Evolutionary conservation across 1,284 basidiomycete genomes (phyloP), one percentile per base, ranked within the genome.

Genomic region (Schizophyllum commune): DNA sequence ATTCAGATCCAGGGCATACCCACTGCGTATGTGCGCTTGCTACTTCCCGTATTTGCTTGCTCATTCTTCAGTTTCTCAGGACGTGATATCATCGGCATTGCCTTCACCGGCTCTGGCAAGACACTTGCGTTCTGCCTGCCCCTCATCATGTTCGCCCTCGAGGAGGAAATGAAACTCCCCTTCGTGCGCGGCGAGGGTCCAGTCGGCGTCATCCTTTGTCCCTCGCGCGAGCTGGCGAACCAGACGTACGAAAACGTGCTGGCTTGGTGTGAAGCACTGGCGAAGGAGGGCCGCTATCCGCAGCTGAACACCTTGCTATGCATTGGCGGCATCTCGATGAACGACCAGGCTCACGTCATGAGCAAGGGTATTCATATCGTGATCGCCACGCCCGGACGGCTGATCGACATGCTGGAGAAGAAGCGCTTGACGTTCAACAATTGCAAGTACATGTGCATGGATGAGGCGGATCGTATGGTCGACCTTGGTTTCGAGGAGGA

Each of bases 391-490:
- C 95, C 95, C 1, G 95, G 95, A 61, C 85, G 95, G 65, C 78
- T 98, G 57, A 98, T 98, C 68, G 97, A 99, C 74, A 98, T 98
- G 85, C 78, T 99, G 63, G 94, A 96, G 74, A 98, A 97, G 80
- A 91, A 87, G 71, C 84, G 88, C 65, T 91, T 99, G 69, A 93
- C 89, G 1, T 89, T 98, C 67, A 90, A 94, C 63, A 90, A 89
- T 67, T 96, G 93, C 85, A 93, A 92, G 75, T 98, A 89, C 73
- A 78, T 99, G 4, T 98, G 96, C 71, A 94, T 99, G 86, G 97
- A 99, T 75, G 97, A 99, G 76, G 97, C 97, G 0, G 97, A 99
- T 75, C 81, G 97, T 58, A 99, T 99, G 97, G 96, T 99, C 65
- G 97, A 99, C 70, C 83, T 98, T 73, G 97, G 96, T 0, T 99